phyloP scores from a whole-genome alignment of 2,329 filamentous ascomycete genomes.

The Dactylellina sp. region DNA sequence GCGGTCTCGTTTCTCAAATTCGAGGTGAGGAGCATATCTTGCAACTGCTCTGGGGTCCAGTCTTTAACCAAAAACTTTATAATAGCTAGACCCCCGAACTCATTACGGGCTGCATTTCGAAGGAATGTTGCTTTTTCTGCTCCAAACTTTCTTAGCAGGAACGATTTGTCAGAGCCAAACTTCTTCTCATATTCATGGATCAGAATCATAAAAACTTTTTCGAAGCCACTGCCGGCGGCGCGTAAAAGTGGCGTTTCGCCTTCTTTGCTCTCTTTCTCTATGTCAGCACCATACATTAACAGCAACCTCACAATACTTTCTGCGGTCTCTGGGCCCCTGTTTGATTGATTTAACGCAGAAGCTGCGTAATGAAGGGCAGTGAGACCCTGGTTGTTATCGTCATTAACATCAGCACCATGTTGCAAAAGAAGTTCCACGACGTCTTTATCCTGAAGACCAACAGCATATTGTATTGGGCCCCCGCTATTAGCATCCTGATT shows the following conservation, averaged over 20 bases:
- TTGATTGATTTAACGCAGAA: conserved; percentile 9
- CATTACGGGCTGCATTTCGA: conserved; percentile 19
- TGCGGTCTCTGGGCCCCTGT: conserved; percentile 34
- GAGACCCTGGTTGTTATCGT: conserved; percentile 45
- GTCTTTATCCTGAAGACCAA: conserved; percentile 50
- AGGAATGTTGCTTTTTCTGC: conserved; percentile 20
- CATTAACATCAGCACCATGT: conserved; percentile 55
- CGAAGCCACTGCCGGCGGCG: conserved; percentile 34
- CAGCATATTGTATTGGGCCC: conserved; percentile 49
- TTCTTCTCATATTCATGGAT: conserved; percentile 51
- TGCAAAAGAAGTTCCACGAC: conserved; percentile 57
- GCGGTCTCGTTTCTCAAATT: conserved; percentile 50
- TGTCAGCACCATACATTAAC: conserved; percentile 32
- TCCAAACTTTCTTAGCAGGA: conserved; percentile 31
- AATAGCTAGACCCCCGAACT: conserved; percentile 23
- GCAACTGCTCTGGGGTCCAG: conserved; percentile 36
- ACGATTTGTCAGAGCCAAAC: conserved; percentile 31
- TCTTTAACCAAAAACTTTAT: conserved; percentile 42
- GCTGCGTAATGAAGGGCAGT: conserved; percentile 37
- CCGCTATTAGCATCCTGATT: conserved; percentile 52
- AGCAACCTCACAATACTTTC: conserved; percentile 38
- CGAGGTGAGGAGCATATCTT: conserved; percentile 28
- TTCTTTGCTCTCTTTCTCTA: conserved; percentile 39
- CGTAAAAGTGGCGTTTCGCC: conserved; percentile 26
- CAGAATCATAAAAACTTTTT: conserved; percentile 44